Conservation (phyloP, 2,329 filamentous ascomycete species). For the Pseudopyricularia javanii region DNA sequence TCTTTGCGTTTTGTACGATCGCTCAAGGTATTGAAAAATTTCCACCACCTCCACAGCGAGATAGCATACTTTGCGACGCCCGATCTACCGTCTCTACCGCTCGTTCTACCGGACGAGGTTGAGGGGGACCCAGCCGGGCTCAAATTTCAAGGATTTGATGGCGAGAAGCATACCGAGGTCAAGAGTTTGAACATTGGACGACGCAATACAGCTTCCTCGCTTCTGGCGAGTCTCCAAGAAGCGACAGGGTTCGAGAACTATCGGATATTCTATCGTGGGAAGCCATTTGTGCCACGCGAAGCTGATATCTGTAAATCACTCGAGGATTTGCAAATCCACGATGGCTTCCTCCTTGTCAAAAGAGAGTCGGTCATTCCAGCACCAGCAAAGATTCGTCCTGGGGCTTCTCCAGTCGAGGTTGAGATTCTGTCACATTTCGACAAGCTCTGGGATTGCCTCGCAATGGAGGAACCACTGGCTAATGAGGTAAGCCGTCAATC, state of each 20-base stretch:
- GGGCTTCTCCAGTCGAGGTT: constrained; percentile 53
- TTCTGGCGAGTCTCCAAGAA: constrained; percentile 54
- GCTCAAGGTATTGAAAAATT: constrained; percentile 53
- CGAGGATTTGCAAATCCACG: constrained; percentile 52
- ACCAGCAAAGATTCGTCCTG: constrained; percentile 32
- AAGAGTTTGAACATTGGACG: constrained; percentile 53
- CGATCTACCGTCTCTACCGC: constrained; percentile 40
- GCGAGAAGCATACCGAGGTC: constrained; percentile 44
- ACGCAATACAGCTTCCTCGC: constrained; percentile 56
- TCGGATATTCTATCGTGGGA: constrained; percentile 58
- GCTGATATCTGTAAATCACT: constrained; percentile 48
- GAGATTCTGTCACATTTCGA: constrained; percentile 75
- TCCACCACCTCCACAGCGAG: constrained; percentile 52
- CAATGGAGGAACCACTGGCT: constrained; percentile 57
- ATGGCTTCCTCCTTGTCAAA: constrained; percentile 55
- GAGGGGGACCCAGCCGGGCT: constrained; percentile 55
- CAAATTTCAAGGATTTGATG: constrained; percentile 64
- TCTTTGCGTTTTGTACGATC: constrained; percentile 57
- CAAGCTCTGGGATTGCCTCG: constrained; percentile 70
- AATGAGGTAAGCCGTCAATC: constrained; percentile 39
- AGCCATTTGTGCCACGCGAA: constrained; percentile 48
- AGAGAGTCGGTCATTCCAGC: constrained; percentile 35
- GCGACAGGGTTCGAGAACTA: constrained; percentile 68
- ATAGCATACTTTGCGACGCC: constrained; percentile 48
- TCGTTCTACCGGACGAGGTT: constrained; percentile 35